Base-by-base conservation (phyloP, 2,329 filamentous ascomycete species). In the Coniochaeta ligniaria region DNA sequence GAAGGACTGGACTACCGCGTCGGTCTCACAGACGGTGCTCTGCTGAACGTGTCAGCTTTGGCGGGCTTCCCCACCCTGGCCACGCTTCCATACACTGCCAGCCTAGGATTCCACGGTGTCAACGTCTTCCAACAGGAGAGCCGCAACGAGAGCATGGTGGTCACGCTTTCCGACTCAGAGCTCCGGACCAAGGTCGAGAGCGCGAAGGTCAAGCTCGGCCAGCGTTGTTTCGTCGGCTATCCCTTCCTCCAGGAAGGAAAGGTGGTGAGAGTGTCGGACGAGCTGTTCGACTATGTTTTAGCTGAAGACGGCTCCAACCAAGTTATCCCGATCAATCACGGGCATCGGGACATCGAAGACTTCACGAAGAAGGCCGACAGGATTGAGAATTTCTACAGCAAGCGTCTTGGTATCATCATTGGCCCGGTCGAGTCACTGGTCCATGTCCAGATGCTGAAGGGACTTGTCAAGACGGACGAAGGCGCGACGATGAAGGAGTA, bases 41-140 rank as follows among this genome's bases (percentile, higher is more conserved):
- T 96, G 71, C 78, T 97, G 58, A 95, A 92, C 22, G 81, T 85
- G 58, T 82, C 87, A 60, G 92, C 95, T n/a, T 77, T 98, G 63
- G 94, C 95, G 61, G 95, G 95, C 4, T 99, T 99, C 73, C 95
- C 95, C 6, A 95, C 89, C 65, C 76, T 99, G 68, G 90, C 93
- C 65, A 95, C 90, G 1, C 77, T 99, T 45, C 90, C 92, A 0
- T 93, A 95, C 72, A 87, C 86, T 62, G 95, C 91, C 2, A 83
- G 86, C 60, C 80, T 98, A 56, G 91, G 88, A 9, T 96, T 92
- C 73, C 91, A 96, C 66, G 92, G 92, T 2, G 91, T 99, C 63
- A 95, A 88, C 64, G 92, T 99, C 36, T 99, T 99, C 78, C 92
- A 96, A 71, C 87, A 94, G 67, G 95, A 98, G 67, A 97, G 93